A percentile compares a stretch with the other conserved stretches of the same genome.
These are phyloP conservation scores for Capsicum baccatum DNA, from an alignment of 257 asterid genomes.

Conservation along the genomic window DNA sequence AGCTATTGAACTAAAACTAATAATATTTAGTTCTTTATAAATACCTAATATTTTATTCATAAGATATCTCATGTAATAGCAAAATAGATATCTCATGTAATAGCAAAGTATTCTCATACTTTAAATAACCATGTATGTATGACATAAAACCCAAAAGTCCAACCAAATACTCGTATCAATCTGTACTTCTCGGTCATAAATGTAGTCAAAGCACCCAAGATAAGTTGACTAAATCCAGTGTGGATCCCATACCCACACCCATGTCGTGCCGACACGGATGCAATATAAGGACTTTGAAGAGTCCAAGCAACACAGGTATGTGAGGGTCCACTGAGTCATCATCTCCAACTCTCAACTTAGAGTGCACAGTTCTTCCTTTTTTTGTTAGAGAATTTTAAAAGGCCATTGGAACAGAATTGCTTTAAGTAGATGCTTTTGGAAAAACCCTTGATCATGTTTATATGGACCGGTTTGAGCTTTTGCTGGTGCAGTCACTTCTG, in stretches of 20 bases:
- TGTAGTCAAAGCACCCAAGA: not conserved
- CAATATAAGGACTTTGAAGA: not conserved
- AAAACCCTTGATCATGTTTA: not conserved
- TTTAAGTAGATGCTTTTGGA: not conserved
- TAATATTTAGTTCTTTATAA: not conserved
- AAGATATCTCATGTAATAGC: not conserved
- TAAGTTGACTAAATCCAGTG: not conserved
- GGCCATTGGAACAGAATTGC: not conserved
- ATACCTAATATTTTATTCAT: not conserved
- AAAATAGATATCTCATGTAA: not conserved
- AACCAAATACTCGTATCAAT: not conserved
- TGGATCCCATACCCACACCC: not conserved
- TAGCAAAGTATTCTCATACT: not conserved
- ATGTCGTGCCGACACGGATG: not conserved
- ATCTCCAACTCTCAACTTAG: slow-evolving; percentile 1
- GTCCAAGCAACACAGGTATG: not conserved
- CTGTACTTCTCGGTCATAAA: not conserved
- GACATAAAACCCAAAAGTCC: not conserved
- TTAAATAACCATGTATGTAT: not conserved
- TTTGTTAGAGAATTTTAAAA: not conserved
- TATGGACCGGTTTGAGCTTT: not conserved
- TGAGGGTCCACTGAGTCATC: not conserved
- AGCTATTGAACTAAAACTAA: not conserved
- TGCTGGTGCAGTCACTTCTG: not conserved
- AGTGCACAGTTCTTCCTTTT: not conserved